phyloP scores from a whole-genome alignment of 352 stramenopile species.

The Phytopythium helicoides region DNA sequence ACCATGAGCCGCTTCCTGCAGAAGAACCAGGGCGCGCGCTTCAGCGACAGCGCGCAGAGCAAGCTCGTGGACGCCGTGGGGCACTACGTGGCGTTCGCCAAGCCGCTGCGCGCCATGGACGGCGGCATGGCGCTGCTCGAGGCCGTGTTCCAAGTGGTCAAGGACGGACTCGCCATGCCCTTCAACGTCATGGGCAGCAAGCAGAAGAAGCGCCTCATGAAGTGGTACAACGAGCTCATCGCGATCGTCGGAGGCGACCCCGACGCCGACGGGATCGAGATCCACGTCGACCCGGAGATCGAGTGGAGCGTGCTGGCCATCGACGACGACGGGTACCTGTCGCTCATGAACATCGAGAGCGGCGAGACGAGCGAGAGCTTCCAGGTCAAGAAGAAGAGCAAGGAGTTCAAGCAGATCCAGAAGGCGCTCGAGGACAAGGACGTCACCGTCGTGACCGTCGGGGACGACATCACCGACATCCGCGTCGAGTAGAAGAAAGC shows the following conservation, averaged over 20 bases:
- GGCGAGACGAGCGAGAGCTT: conserved; percentile 69
- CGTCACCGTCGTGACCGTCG: conserved; percentile 50
- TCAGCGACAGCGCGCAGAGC: conserved; percentile 77
- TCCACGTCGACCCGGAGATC: conserved; percentile 10
- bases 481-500: conserved; percentile 27
- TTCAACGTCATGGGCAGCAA: conserved; percentile 81
- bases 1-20: conserved; percentile 77
- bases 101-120: conserved; percentile 26
- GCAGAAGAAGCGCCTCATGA: conserved; percentile 79
- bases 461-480: conserved; percentile 51
- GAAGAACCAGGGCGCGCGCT: conserved; percentile 75
- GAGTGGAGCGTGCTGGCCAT: conserved; percentile 72
- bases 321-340: conserved; percentile 74
- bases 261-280: conserved; percentile 27
- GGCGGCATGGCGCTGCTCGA: conserved; percentile 44
- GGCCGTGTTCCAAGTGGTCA: conserved; percentile 63
- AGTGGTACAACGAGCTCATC: conserved; percentile 86
- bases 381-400: conserved; percentile 63
- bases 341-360: conserved; percentile 61
- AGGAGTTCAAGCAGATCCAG: conserved; percentile 70
- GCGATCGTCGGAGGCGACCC: conserved; percentile 43
- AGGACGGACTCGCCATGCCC: conserved; percentile 80
- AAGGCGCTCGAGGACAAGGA: conserved; percentile 54
- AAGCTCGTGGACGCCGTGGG: conserved; percentile 73
- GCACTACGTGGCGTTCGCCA: conserved; percentile 62